Base-by-base conservation (phyloP, 2,329 filamentous ascomycete genomes). In the Fusarium robinianum region DNA sequence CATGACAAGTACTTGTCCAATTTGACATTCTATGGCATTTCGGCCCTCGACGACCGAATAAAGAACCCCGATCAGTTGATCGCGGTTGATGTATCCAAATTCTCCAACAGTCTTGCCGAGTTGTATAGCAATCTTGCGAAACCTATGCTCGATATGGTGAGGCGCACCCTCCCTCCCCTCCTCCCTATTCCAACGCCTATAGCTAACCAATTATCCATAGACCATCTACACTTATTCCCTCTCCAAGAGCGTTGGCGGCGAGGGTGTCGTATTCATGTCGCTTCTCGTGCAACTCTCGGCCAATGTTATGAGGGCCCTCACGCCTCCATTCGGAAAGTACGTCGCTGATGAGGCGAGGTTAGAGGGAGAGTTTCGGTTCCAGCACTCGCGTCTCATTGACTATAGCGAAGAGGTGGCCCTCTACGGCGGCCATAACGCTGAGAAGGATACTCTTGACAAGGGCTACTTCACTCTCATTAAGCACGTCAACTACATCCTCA, bases 391-490 rank as follows among this genome's bases (percentile, higher is more conserved):
- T 39, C 76, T 99, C 31, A 97, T 99, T 62, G 92, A 99, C 67
- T 92, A 96, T 66, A 90, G 87, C 64, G 94, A 99, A 66, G 94
- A 99, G 67, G 82, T 99, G 5, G 94, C 94, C 2, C 75, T 99
- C 7, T 97, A 96, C 63, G 81, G 84, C 32, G 94, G 94, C 16
- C 91, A 97, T 61, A 87, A 92, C 61, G 90, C 88, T 8, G 94
- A 99, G 69, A 97, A 97, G 67, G 90, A 97, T 66, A 95, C 88
- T 0, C 76, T 99, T 39, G 94, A 99, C 70, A 97, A 97, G 72
- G 92, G 94, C 11, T 99, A 99, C 70, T 99, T 99, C 65, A 99
- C 94, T 2, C 78, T 99, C 24, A 99, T 99, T 74, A 97, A 96
- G 72, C 94, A 99, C 70, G 92, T 99, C 65, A 99, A 99, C 69